Percentiles rank a stretch among this genome's conserved stretches.
Evolutionary conservation across 2,329 filamentous ascomycete species (phyloP).

Genomic region (Cordyceps pruinosa): DNA sequence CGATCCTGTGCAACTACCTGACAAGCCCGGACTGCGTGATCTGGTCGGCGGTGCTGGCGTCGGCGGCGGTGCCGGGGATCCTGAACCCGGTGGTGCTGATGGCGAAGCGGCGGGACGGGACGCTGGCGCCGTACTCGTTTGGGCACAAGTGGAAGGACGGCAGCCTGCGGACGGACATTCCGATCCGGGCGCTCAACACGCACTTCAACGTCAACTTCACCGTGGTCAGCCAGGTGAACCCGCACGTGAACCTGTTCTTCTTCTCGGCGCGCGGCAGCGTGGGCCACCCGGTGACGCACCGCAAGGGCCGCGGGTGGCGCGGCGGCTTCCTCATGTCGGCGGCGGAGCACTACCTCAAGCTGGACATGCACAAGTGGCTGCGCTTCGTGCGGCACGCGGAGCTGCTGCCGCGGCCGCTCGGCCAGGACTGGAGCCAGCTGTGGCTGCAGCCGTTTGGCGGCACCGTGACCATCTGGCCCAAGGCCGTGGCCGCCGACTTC

Average conservation of each 20-base stretch:
- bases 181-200: slow-evolving; percentile 85
- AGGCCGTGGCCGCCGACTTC: slow-evolving; percentile 71
- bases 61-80: slow-evolving; percentile 91
- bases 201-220: slow-evolving; percentile 99
- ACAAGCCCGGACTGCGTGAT: slow-evolving; percentile 96
- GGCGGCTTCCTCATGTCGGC: slow-evolving; percentile 91
- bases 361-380: slow-evolving; percentile 96
- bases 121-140: slow-evolving; percentile 83
- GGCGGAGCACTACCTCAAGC: slow-evolving; percentile 88
- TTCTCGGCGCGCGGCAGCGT: slow-evolving; percentile 91
- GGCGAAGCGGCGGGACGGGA: slow-evolving; percentile 76
- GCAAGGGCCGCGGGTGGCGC: slow-evolving; percentile 88
- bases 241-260: slow-evolving; percentile 98
- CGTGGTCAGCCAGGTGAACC: slow-evolving; percentile 83
- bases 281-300: slow-evolving; percentile 87
- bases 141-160: slow-evolving; percentile 99
- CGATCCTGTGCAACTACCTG: slow-evolving; percentile 90
- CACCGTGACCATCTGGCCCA: slow-evolving; percentile 94
- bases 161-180: slow-evolving; percentile 88
- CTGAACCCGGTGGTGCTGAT: slow-evolving; percentile 90
- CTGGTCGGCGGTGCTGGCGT: slow-evolving; percentile 93
- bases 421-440: slow-evolving; percentile 94
- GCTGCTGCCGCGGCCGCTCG: slow-evolving; percentile 78
- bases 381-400: slow-evolving; percentile 91
- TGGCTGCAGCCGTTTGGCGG: slow-evolving; percentile 95